Evolutionary conservation across 2,329 filamentous ascomycete genomes (phyloP).

Genomic region (Colletotrichum cereale): DNA sequence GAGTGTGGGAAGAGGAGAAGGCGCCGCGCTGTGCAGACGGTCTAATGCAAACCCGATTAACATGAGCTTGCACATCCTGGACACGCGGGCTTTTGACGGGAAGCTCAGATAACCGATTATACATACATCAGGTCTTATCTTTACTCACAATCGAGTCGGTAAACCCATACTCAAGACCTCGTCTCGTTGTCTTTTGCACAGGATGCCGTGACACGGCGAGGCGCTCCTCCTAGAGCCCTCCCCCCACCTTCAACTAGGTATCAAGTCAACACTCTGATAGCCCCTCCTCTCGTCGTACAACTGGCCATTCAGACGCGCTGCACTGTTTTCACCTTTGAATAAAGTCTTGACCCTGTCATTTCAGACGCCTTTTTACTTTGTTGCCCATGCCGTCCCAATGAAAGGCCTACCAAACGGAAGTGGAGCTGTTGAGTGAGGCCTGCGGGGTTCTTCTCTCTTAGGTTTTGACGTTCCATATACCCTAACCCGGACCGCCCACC

Average conservation of each 20-base stretch:
- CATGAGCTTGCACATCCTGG: too few species aligned
- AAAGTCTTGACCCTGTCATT: not conserved
- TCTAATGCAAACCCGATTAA: not conserved
- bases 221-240: too few species aligned
- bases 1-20: not conserved
- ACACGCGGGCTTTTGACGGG: too few species aligned
- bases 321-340: not conserved
- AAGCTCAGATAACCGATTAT: too few species aligned
- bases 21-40: not conserved
- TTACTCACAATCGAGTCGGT: too few species aligned
- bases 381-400: not conserved
- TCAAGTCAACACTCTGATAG: too few species aligned
- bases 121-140: too few species aligned
- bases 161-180: too few species aligned
- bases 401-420: not conserved
- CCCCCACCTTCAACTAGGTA: too few species aligned
- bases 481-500: not conserved
- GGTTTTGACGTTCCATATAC: not conserved
- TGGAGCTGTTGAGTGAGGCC: not conserved
- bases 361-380: not conserved
- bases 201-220: too few species aligned
- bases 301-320: not conserved
- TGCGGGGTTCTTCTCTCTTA: not conserved
- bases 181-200: too few species aligned
- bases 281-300: not conserved